Percentiles rank a stretch among this genome's conserved stretches.
phyloP scores from a whole-genome alignment of 306 rosid genomes.

The Glycine soja region DNA sequence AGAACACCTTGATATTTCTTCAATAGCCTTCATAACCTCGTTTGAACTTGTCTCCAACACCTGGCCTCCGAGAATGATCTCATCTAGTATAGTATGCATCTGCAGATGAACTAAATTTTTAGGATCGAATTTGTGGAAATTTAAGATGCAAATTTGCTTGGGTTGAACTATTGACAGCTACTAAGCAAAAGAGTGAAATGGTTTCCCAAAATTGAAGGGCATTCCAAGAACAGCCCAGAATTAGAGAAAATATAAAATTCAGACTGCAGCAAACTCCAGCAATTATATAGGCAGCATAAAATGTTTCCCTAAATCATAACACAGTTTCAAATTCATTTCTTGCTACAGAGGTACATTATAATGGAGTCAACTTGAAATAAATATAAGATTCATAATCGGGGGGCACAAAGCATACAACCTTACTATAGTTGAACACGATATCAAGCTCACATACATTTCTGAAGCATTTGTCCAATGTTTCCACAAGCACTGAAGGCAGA shows the following conservation, averaged over 20 bases:
- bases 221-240: slow-evolving; percentile 20
- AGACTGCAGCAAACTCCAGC: slow-evolving; percentile 2
- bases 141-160: slow-evolving; percentile 27
- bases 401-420: slow-evolving; percentile 61
- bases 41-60: slow-evolving; percentile 91
- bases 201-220: slow-evolving; percentile 13
- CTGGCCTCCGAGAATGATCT: slow-evolving; percentile 89
- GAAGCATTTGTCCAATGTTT: slow-evolving; percentile 97
- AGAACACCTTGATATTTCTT: slow-evolving; percentile 81
- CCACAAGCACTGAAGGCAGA: slow-evolving; percentile 84
- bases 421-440: slow-evolving; percentile 88
- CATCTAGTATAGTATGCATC: slow-evolving; percentile 88
- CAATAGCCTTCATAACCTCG: slow-evolving; percentile 85
- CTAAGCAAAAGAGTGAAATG: slow-evolving; percentile 16
- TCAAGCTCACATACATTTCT: slow-evolving; percentile 96
- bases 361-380: slow-evolving; percentile 7
- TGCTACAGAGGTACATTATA: background rate
- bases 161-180: background rate
- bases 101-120: slow-evolving; percentile 48
- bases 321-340: slow-evolving; percentile 40
- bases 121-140: slow-evolving; percentile 29
- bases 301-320: slow-evolving; percentile 18
- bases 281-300: slow-evolving; percentile 15
- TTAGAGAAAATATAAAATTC: background rate
- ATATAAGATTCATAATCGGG: slow-evolving; percentile 22